Evolutionary conservation across 108 stramenopile species (phyloP).

Genomic region (Parietichytrium sp.): DNA sequence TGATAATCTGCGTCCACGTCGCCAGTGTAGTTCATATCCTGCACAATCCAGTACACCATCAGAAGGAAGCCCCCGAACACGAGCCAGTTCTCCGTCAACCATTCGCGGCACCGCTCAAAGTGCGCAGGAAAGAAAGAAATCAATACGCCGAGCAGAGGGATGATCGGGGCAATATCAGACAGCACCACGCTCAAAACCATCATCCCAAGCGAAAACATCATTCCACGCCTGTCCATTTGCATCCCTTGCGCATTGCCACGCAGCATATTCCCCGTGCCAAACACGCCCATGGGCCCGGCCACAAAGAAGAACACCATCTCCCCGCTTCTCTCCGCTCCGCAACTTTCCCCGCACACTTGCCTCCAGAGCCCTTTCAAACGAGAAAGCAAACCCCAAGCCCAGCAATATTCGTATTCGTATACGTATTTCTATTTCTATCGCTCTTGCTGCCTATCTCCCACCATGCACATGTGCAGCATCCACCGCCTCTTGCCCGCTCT

Average conservation of each 20-base stretch:
- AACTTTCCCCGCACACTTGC: too few species aligned
- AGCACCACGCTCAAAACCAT: neutral
- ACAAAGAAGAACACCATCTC: slow-evolving; percentile 33
- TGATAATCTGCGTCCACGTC: neutral
- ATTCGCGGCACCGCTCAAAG: neutral
- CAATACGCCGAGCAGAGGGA: neutral
- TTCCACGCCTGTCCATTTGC: neutral
- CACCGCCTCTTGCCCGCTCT: too few species aligned
- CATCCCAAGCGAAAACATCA: slow-evolving; percentile 1
- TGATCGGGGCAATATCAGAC: neutral
- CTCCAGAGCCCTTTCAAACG: too few species aligned
- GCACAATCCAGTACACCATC: neutral
- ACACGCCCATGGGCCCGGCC: neutral
- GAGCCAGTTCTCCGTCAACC: neutral
- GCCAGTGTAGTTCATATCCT: neutral
- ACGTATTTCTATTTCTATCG: too few species aligned
- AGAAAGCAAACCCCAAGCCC: too few species aligned
- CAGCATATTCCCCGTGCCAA: neutral
- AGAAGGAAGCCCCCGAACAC: neutral
- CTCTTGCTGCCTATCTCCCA: too few species aligned
- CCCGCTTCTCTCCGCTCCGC: too few species aligned
- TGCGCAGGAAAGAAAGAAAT: neutral
- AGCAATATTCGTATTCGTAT: too few species aligned
- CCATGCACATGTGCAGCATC: too few species aligned
- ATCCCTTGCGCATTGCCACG: neutral